phyloP scores from a whole-genome alignment of 805 yeast genomes.

The Starmerella bombi region DNA sequence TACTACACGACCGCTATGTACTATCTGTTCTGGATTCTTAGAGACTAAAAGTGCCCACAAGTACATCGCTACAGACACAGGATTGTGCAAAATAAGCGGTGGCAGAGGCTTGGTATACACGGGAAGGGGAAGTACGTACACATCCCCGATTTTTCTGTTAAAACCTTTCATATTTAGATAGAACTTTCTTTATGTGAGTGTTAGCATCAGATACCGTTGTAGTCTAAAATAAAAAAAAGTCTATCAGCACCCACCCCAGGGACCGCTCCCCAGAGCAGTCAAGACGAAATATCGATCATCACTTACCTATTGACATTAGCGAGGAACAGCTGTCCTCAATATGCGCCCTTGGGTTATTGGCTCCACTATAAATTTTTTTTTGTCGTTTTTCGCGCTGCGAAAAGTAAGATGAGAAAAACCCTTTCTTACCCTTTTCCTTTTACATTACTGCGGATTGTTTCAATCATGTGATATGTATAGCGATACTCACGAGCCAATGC shows the following conservation, averaged over 20 bases:
- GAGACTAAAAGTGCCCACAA: slow-evolving; percentile 23
- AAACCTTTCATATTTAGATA: slow-evolving; percentile 10
- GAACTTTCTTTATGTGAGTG: slow-evolving; percentile 3
- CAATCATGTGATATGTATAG: no score
- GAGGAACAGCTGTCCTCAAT: no score
- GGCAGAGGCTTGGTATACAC: slow-evolving; percentile 39
- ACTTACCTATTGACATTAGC: slow-evolving; percentile 17
- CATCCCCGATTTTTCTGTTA: slow-evolving; percentile 12
- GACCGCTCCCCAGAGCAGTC: slow-evolving; percentile 25
- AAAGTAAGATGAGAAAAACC: no score
- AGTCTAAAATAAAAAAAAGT: slow-evolving; percentile 41
- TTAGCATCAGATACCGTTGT: slow-evolving; percentile 86
- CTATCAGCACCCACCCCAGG: slow-evolving; percentile 16
- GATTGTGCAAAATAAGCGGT: slow-evolving; percentile 47
- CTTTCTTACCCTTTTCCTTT: no score
- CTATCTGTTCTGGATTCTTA: slow-evolving; percentile 15
- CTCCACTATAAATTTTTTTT: no score
- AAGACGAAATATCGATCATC: slow-evolving; percentile 19
- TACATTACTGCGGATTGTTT: no score
- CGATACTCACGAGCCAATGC: no score
- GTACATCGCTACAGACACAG: slow-evolving; percentile 47
- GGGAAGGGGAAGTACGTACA: slow-evolving; percentile 39
- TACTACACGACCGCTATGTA: slow-evolving; percentile 17
- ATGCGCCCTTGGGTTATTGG: no score
- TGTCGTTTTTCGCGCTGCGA: no score